phyloP scores from a whole-genome alignment of 139 green algal species.

The Pseudopediastrum boryanum region DNA sequence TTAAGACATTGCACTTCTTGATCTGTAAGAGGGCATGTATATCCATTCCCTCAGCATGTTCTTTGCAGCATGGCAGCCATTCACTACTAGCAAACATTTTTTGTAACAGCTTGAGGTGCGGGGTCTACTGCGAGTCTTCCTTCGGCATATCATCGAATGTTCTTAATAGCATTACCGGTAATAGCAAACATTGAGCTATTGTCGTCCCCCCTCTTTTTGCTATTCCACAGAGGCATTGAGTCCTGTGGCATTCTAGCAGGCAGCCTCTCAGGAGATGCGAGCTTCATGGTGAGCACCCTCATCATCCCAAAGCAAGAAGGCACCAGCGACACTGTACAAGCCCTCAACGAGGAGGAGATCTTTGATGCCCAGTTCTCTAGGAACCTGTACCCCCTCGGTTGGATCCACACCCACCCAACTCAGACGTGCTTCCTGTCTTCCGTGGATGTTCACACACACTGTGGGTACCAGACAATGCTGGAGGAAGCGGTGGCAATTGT shows the following conservation, averaged over 20 bases:
- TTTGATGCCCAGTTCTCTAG: constrained; percentile 69
- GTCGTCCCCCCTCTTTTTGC: background rate
- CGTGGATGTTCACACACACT: constrained; percentile 92
- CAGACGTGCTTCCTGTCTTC: constrained; percentile 96
- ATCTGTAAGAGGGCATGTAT: too few species aligned
- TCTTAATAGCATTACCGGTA: too few species aligned
- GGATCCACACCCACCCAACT: constrained; percentile 98
- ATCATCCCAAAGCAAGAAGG: constrained; percentile 94
- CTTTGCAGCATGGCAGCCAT: too few species aligned
- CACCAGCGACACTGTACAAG: constrained; percentile 79
- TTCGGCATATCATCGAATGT: too few species aligned
- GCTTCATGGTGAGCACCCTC: constrained; percentile 88
- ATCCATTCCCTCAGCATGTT: too few species aligned
- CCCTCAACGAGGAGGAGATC: constrained; percentile 93
- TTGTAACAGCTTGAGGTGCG: too few species aligned
- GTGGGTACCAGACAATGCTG: constrained; percentile 91
- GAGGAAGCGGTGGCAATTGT: constrained; percentile 96
- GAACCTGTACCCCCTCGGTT: constrained; percentile 89
- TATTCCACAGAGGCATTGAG: constrained; percentile 73
- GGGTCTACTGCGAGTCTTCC: too few species aligned
- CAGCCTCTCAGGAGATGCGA: constrained; percentile 61
- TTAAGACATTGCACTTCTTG: too few species aligned
- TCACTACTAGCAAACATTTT: too few species aligned
- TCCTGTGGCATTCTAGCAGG: constrained; percentile 90
- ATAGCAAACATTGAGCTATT: too few species aligned